These are phyloP conservation scores for Fusarium fracticaudum DNA, from an alignment of 2,329 filamentous ascomycete species.

Conservation along the genomic window DNA sequence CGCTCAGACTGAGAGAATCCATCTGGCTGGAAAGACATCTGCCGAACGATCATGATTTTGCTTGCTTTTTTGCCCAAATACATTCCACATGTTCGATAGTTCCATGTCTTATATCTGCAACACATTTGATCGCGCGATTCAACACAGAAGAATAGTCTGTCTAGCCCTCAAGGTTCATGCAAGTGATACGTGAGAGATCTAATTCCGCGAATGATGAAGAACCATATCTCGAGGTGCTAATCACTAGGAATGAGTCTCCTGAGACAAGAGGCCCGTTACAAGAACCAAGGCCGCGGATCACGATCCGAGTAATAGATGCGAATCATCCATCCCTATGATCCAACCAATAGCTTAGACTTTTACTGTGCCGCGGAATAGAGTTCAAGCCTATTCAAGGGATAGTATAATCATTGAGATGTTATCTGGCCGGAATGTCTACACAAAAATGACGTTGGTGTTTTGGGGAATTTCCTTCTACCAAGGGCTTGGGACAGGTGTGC, in stretches of 20 bases:
- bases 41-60: neutral
- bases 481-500: neutral
- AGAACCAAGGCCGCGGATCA: conserved; percentile 10
- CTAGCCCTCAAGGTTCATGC: conserved; percentile 4
- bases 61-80: conserved; percentile 4
- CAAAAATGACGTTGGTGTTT: conserved; percentile 8
- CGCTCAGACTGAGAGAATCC: conserved; percentile 38
- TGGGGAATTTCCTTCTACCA: neutral
- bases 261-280: conserved; percentile 8
- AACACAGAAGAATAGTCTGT: neutral
- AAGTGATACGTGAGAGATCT: neutral
- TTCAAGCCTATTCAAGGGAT: conserved; percentile 4
- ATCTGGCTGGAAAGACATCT: conserved; percentile 21
- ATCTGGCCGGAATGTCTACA: neutral
- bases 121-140: conserved; percentile 1
- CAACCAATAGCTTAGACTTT: conserved; percentile 9
- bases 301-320: neutral
- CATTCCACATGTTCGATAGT: neutral
- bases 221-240: neutral
- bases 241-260: neutral
- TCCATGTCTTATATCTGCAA: conserved; percentile 15
- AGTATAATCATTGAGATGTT: neutral
- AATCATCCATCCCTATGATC: neutral
- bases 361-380: conserved; percentile 21
- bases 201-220: neutral